A percentile compares a stretch with the other conserved stretches of the same genome.
Evolutionary conservation across 2,329 filamentous ascomycete species (phyloP).

Genomic region (Colletotrichum spinosum): DNA sequence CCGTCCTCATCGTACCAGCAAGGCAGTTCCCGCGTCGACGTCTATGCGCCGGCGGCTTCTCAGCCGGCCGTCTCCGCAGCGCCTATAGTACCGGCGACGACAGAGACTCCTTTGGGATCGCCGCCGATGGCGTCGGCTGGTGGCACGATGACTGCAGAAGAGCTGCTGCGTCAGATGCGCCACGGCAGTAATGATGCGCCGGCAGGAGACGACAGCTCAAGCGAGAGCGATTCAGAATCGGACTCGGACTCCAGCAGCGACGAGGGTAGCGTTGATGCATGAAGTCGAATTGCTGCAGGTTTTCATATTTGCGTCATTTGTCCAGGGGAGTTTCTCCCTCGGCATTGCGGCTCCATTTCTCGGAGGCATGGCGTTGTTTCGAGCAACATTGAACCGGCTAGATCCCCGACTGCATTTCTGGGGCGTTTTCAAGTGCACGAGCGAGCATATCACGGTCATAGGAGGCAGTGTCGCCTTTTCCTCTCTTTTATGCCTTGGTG

Average conservation of each 20-base stretch:
- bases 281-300: too few relatives aligned
- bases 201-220: not conserved
- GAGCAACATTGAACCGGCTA: too few relatives aligned
- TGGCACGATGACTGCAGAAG: slow-evolving; percentile 42
- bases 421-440: too few relatives aligned
- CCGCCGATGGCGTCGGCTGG: slow-evolving; percentile 38
- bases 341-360: too few relatives aligned
- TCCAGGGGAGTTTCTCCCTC: too few relatives aligned
- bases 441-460: too few relatives aligned
- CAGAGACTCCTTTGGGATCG: not conserved
- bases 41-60: slow-evolving; percentile 17
- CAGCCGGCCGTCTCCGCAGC: not conserved
- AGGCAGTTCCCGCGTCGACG: slow-evolving; percentile 6
- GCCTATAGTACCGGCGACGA: not conserved
- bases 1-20: slow-evolving; percentile 20
- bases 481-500: too few relatives aligned
- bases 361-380: too few relatives aligned
- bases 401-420: too few relatives aligned
- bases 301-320: too few relatives aligned
- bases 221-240: not conserved
- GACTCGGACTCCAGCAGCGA: slow-evolving; percentile 26
- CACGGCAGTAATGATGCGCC: not conserved
- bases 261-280: not conserved
- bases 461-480: too few relatives aligned
- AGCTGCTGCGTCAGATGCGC: slow-evolving; percentile 9